phyloP scores from a whole-genome alignment of 108 stramenopile genomes.

The Skeletonema costatum region DNA sequence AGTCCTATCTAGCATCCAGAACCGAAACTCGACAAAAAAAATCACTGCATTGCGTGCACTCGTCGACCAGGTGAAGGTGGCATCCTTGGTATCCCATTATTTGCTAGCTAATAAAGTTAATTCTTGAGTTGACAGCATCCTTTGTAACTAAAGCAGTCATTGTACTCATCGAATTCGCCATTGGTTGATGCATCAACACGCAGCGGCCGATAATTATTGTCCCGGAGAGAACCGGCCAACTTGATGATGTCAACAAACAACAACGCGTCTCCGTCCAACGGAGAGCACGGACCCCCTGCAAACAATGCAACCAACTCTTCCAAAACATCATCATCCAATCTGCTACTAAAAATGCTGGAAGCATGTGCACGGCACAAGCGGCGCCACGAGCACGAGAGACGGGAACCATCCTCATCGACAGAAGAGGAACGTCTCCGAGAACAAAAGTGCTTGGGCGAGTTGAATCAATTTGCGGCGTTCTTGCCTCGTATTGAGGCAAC shows the following conservation, averaged over 20 bases:
- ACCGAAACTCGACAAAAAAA: too few relatives aligned
- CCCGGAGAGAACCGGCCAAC: too few relatives aligned
- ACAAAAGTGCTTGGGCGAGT: conserved; percentile 22
- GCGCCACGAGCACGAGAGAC: conserved; percentile 25
- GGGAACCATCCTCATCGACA: neutral
- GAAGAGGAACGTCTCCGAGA: conserved; percentile 2
- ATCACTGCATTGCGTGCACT: too few relatives aligned
- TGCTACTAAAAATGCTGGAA: conserved; percentile 40
- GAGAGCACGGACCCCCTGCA: neutral
- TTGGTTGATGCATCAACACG: too few relatives aligned
- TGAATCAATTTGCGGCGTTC: conserved; percentile 21
- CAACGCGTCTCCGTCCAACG: neutral
- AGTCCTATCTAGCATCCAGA: too few relatives aligned
- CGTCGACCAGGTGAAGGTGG: too few relatives aligned
- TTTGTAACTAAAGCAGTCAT: too few relatives aligned
- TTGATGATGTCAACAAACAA: neutral
- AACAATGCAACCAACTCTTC: neutral
- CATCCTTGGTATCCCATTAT: too few relatives aligned
- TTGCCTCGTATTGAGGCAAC: conserved; percentile 38
- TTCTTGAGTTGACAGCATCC: too few relatives aligned
- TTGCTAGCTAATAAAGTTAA: too few relatives aligned
- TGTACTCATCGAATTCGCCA: too few relatives aligned
- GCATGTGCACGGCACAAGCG: conserved; percentile 41
- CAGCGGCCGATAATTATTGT: too few relatives aligned
- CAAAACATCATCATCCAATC: conserved; percentile 1